Conservation (phyloP, 2,329 filamentous ascomycete species). For the Massarina eburnea region DNA sequence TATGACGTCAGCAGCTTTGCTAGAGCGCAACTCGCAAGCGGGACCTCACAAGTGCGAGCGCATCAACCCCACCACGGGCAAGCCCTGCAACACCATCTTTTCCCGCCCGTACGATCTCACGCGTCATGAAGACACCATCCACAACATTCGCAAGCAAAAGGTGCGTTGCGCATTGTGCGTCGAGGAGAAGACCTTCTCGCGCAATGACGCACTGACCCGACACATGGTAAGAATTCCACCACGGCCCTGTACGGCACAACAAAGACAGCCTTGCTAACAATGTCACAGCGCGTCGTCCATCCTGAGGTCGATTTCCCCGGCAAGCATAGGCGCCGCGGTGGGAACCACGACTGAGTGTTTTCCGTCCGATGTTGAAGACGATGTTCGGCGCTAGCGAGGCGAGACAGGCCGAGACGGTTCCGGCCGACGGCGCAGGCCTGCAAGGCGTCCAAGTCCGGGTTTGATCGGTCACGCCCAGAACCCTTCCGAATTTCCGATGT, state of each 20-base stretch:
- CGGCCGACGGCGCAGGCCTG: neutral
- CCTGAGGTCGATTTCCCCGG: conserved; percentile 84
- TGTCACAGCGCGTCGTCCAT: conserved; percentile 72
- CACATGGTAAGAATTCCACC: conserved; percentile 64
- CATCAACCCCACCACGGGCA: conserved; percentile 91
- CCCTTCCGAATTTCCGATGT: neutral
- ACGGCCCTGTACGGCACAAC: conserved; percentile 8
- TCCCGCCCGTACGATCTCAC: conserved; percentile 96
- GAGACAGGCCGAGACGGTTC: neutral
- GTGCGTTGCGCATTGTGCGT: conserved; percentile 90
- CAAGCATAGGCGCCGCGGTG: conserved; percentile 54
- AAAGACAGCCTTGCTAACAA: conserved; percentile 23
- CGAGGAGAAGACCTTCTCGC: conserved; percentile 95
- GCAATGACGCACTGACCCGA: conserved; percentile 89
- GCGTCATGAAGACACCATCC: conserved; percentile 94
- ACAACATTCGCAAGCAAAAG: conserved; percentile 92
- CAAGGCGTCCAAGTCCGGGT: neutral
- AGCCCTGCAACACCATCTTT: conserved; percentile 92
- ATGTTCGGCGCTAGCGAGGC: neutral
- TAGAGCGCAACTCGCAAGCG: conserved; percentile 78
- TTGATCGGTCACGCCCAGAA: neutral
- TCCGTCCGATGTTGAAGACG: neutral
- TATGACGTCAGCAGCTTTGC: conserved; percentile 57
- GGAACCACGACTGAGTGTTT: conserved; percentile 33
- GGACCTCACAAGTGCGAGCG: conserved; percentile 92